phyloP scores from a whole-genome alignment of 352 stramenopile genomes.

The Blastocystis sp. region DNA sequence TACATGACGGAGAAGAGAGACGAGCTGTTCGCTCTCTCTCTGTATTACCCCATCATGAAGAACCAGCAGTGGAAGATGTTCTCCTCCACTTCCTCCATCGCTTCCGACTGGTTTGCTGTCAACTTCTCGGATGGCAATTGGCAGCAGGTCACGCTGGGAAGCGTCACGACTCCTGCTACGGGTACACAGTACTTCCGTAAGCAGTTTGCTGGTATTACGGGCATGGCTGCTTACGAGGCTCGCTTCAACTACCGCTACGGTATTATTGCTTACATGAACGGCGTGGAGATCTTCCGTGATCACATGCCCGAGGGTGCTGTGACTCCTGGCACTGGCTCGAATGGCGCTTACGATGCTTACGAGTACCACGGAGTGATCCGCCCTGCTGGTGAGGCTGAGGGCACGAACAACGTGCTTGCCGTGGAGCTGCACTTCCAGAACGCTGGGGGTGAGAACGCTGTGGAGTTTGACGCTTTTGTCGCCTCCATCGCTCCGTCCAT shows the following conservation, averaged over 20 bases:
- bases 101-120: neutral
- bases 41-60: neutral
- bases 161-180: neutral
- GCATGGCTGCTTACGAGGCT: neutral
- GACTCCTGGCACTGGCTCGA: neutral
- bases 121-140: neutral
- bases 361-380: neutral
- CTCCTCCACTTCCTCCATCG: neutral
- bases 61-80: neutral
- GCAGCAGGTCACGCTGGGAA: neutral
- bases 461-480: neutral
- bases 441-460: neutral
- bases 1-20: neutral
- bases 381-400: neutral
- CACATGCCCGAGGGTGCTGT: neutral
- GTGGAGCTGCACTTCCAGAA: neutral
- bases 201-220: neutral
- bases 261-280: constrained; percentile 1
- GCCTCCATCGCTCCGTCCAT: neutral
- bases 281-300: neutral
- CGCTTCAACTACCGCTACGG: neutral
- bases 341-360: neutral
- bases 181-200: neutral
- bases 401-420: neutral
- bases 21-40: neutral